These are phyloP conservation scores for Phaeoacremonium minimum DNA, from an alignment of 2,329 filamentous ascomycete species.

Conservation along the genomic window DNA sequence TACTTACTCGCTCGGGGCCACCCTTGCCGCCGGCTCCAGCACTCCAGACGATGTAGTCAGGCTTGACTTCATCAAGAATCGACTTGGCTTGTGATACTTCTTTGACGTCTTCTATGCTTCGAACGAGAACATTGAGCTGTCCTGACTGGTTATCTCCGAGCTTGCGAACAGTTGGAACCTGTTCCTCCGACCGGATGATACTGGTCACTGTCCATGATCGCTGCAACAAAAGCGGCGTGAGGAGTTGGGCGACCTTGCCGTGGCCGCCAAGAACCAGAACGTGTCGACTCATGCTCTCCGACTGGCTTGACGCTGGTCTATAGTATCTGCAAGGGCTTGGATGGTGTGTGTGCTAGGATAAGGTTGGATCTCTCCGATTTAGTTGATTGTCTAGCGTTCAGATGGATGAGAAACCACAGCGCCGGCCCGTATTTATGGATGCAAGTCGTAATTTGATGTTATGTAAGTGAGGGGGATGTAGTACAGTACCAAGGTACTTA, in stretches of 20 bases:
- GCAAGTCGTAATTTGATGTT: too few species aligned
- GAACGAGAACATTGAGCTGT: slow-evolving; percentile 64
- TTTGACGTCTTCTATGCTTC: slow-evolving; percentile 68
- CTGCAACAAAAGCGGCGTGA: slow-evolving; percentile 72
- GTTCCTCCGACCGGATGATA: slow-evolving; percentile 69
- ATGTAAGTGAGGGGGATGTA: too few species aligned
- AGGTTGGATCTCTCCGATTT: too few species aligned
- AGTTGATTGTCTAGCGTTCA: too few species aligned
- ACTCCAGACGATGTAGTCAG: slow-evolving; percentile 66
- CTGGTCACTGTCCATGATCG: slow-evolving; percentile 75
- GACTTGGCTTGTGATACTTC: slow-evolving; percentile 55
- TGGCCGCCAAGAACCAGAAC: slow-evolving; percentile 78
- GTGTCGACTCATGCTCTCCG: slow-evolving; percentile 35
- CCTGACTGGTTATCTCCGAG: slow-evolving; percentile 52
- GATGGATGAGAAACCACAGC: too few species aligned
- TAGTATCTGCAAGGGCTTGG: too few species aligned
- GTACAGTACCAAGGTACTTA: too few species aligned
- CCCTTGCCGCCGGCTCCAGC: slow-evolving; percentile 61
- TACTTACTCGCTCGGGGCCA: slow-evolving; percentile 40
- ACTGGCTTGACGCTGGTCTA: too few species aligned
- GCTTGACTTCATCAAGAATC: slow-evolving; percentile 56
- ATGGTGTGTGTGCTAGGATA: too few species aligned
- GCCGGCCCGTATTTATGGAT: too few species aligned
- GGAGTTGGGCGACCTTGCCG: slow-evolving; percentile 70
- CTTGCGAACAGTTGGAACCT: slow-evolving; percentile 58